Evolutionary conservation across 345 rosid species (phyloP).

Genomic region (Syzygium oleosum): DNA sequence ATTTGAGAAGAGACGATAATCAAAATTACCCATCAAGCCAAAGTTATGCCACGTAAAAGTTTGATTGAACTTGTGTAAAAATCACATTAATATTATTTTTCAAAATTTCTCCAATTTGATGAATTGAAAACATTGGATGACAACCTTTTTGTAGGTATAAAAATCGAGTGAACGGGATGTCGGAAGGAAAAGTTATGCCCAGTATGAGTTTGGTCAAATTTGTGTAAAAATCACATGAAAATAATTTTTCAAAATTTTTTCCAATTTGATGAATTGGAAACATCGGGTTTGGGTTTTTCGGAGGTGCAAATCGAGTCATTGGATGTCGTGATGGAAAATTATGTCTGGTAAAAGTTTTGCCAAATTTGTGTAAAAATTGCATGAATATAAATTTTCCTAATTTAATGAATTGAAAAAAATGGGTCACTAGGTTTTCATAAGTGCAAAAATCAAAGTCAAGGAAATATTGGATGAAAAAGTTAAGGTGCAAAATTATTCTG

Average conservation of each 20-base stretch:
- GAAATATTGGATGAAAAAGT: background rate
- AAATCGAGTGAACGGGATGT: background rate
- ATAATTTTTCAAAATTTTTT: background rate
- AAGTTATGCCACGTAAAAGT: too few relatives aligned
- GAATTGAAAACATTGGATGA: background rate
- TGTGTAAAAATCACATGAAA: background rate
- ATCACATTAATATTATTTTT: too few relatives aligned
- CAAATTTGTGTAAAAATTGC: background rate
- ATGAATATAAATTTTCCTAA: background rate
- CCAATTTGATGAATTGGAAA: background rate
- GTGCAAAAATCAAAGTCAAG: background rate
- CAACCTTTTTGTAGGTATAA: background rate
- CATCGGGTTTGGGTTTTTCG: background rate
- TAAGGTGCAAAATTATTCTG: background rate
- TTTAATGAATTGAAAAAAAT: background rate
- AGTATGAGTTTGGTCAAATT: too few relatives aligned
- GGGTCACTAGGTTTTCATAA: accelerated
- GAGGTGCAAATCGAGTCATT: background rate
- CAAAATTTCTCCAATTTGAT: too few relatives aligned
- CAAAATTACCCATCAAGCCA: background rate
- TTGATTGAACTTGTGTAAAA: too few relatives aligned
- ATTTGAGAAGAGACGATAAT: background rate
- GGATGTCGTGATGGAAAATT: background rate
- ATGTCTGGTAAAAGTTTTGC: background rate
- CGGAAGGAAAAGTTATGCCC: background rate